phyloP scores from a whole-genome alignment of 345 rosid genomes.

The Cardiospermum halicacabum region DNA sequence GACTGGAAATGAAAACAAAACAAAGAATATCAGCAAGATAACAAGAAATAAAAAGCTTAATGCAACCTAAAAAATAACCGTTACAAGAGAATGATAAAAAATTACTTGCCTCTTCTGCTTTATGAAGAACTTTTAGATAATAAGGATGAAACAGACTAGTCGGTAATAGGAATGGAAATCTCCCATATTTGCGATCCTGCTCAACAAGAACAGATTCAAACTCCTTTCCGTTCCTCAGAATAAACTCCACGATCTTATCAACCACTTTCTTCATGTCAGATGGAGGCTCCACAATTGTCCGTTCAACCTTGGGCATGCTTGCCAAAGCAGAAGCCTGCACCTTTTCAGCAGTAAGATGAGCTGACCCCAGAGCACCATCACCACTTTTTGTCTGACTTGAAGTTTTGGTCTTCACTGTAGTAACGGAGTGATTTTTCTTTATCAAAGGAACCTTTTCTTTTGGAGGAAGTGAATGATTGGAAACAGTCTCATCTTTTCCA shows the following conservation, averaged over 20 bases:
- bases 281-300: slow-evolving; percentile 73
- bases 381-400: slow-evolving; percentile 38
- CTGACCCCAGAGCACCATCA: slow-evolving; percentile 21
- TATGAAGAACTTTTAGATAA: slow-evolving; percentile 58
- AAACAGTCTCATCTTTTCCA: slow-evolving; percentile 29
- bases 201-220: slow-evolving; percentile 80
- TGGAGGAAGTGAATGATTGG: slow-evolving; percentile 30
- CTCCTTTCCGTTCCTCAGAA: slow-evolving; percentile 72
- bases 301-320: slow-evolving; percentile 36
- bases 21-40: slow-evolving; percentile 7
- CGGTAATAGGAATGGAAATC: slow-evolving; percentile 82
- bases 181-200: slow-evolving; percentile 75
- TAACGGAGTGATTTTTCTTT: slow-evolving; percentile 48
- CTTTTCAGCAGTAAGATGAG: slow-evolving; percentile 29
- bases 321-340: slow-evolving; percentile 30
- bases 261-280: slow-evolving; percentile 75
- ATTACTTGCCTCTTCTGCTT: slow-evolving; percentile 60
- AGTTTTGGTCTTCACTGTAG: slow-evolving; percentile 40
- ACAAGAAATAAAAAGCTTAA: background rate
- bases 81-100: slow-evolving; percentile 1
- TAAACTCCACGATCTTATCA: slow-evolving; percentile 92
- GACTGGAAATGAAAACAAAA: slow-evolving; percentile 39
- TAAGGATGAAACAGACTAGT: slow-evolving; percentile 61
- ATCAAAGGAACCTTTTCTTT: slow-evolving; percentile 44
- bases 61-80: background rate